Evolutionary conservation across 1,284 basidiomycete genomes (phyloP), one percentile per base, ranked within the genome.

Genomic region (Leccinum pachyderme): DNA sequence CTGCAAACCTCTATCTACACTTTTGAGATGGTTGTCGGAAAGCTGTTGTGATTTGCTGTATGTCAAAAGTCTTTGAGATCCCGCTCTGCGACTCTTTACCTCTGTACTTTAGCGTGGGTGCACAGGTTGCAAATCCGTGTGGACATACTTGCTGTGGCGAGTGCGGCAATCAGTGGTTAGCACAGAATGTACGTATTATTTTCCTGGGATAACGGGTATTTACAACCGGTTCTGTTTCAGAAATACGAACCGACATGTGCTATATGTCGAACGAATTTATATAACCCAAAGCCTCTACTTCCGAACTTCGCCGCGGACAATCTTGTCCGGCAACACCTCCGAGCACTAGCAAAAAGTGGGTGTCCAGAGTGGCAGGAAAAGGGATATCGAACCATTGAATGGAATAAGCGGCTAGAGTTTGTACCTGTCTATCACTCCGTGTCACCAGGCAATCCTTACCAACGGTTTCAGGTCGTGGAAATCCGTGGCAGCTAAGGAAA

Each of bases 11-110:
- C 44, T 50, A 22, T 50, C 5, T 8, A 4, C 35, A 46, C 28
- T 15, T 43, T 39, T 55, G 52, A 62, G 39, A 7, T n/a, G 8
- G 61, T 37, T 41, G 31, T 43, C 18, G 46, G 53, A 52, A 53
- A 84, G 82, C 64, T 84, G 82, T 57, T 82, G 69, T 63, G 82
- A 84, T 62, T 66, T 82, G 37, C 69, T 83, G 82, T 81, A 61
- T 56, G 80, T 70, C 18, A 47, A 29, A 32, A 18, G 28, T 39
- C 28, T 13, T 44, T 25, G 22, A 28, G 37, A 50, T 44, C 12
- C 27, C 12, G 24, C 2, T 18, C 29, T 15, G 13, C 8, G 8
- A 35, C 39, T 11, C 48, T 60, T 25, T 12, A 69, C 32, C 4
- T 32, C 8, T 25, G 22, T 25, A 41, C 15, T 54, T 8, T 55